Conservation (phyloP, 106 monocot genomes). For the Dactylorhiza incarnata region DNA sequence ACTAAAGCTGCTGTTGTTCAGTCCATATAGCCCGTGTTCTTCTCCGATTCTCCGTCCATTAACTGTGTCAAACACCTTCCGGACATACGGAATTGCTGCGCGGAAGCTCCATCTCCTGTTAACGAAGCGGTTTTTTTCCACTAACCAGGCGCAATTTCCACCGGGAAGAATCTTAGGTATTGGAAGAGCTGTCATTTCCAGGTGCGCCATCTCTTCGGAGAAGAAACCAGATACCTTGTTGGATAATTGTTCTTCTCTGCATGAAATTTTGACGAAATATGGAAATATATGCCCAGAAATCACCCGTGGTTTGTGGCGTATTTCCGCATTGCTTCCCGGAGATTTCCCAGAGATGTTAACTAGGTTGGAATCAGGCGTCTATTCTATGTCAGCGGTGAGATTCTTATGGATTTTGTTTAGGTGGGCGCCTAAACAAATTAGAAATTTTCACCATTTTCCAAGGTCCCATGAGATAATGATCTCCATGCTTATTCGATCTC, state of each 20-base stretch:
- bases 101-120: background rate
- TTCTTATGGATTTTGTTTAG: slow-evolving; percentile 56
- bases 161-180: slow-evolving; percentile 16
- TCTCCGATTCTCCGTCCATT: background rate
- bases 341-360: slow-evolving; percentile 48
- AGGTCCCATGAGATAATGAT: slow-evolving; percentile 48
- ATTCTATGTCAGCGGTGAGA: slow-evolving; percentile 16
- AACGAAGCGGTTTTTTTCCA: background rate
- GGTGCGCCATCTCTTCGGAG: slow-evolving; percentile 33
- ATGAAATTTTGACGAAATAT: slow-evolving; percentile 39
- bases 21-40: background rate
- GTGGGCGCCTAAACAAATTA: slow-evolving; percentile 40
- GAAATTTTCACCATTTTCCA: slow-evolving; percentile 60
- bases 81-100: background rate
- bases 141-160: background rate
- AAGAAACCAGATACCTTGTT: slow-evolving; percentile 19
- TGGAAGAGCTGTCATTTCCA: slow-evolving; percentile 26
- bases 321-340: slow-evolving; percentile 34
- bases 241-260: slow-evolving; percentile 27
- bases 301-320: slow-evolving; percentile 66
- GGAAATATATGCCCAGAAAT: slow-evolving; percentile 46
- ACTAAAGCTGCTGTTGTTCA: background rate
- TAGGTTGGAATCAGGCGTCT: slow-evolving; percentile 16
- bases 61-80: slow-evolving; percentile 7
- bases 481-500: slow-evolving; percentile 41